Percentiles rank a stretch among this genome's conserved stretches.
phyloP scores from a whole-genome alignment of 1,284 basidiomycete species.

The Cutaneotrichosporon sp. region DNA sequence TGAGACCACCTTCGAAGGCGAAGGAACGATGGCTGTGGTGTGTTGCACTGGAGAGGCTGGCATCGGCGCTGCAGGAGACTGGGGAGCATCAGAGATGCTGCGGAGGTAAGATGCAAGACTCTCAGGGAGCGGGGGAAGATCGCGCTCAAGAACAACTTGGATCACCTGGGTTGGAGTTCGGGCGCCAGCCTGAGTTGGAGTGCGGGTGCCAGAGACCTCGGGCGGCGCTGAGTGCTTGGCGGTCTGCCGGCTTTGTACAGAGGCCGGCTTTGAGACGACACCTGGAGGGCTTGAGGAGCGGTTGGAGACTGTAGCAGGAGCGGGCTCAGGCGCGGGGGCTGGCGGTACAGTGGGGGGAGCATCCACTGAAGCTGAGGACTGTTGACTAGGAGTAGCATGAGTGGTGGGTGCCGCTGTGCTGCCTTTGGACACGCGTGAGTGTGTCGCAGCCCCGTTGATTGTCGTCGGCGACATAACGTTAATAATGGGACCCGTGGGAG shows the following conservation, averaged over 20 bases:
- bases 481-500: neutral
- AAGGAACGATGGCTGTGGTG: too few relatives aligned
- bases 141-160: neutral
- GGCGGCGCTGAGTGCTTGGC: neutral
- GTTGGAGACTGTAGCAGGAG: too few relatives aligned
- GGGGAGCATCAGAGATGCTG: neutral
- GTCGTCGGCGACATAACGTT: neutral
- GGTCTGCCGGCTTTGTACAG: neutral
- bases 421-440: neutral
- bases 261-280: too few relatives aligned
- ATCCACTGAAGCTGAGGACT: too few relatives aligned
- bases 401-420: too few relatives aligned
- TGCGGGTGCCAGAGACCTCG: neutral
- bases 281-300: too few relatives aligned
- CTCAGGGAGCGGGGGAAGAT: neutral
- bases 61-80: neutral
- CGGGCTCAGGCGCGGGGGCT: neutral
- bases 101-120: neutral
- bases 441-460: neutral
- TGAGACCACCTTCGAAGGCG: neutral
- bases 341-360: too few relatives aligned
- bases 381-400: too few relatives aligned
- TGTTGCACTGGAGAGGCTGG: neutral
- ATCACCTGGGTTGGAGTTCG: neutral
- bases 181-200: too few relatives aligned